Base-by-base conservation (phyloP, 139 green algal species). In the Chlamydomonas incerta region DNA sequence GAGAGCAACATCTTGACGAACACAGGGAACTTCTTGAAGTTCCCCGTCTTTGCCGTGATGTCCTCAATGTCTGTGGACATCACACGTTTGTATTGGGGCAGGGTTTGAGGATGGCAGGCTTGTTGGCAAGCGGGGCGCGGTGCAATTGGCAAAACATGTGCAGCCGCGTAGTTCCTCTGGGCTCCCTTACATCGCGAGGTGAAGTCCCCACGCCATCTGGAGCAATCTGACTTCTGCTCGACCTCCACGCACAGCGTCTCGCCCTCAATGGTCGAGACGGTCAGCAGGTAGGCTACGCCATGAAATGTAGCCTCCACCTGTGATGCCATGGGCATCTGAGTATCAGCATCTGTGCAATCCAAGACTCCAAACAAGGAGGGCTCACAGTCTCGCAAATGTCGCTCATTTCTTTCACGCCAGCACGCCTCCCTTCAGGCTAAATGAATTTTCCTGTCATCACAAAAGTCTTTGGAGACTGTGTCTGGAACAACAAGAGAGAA, bases 1-100 rank as follows among this genome's bases (percentile, higher is more conserved):
- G 89, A 93, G 18, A 94, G 68, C 67, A 99, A 90, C 96, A 99
- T 98, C 24, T 90, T 90, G 15, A 96, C 90, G 85, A 99, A 99
- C 0, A 97, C 93, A 11, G 81, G 72, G 87, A 95, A 97, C 80
- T 94, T 95, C 74, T 98, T 98, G 92, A 95, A 97, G 90, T 94
- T 98, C 46, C 95, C 95, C 10, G 96, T 97, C 72, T 97, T 97
- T 29, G 87, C 70, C 0, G 95, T 98, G 83, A 99, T 97, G 69
- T 98, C 95, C 73, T 98, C 95, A n/a, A 99, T 89, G 68, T 98
- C 95, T 97, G 93, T 75, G 86, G 3, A 15, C 35, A 57, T 50
- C 6, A 50, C 5, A 50, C 6, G 41, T 8, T 13, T 13, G 8
- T 5, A 13, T 50, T 50, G 41, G 41, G 8, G 41, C 41, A 50